Evolutionary conservation across 345 rosid species (phyloP).

Genomic region (Pugionium cornutum): DNA sequence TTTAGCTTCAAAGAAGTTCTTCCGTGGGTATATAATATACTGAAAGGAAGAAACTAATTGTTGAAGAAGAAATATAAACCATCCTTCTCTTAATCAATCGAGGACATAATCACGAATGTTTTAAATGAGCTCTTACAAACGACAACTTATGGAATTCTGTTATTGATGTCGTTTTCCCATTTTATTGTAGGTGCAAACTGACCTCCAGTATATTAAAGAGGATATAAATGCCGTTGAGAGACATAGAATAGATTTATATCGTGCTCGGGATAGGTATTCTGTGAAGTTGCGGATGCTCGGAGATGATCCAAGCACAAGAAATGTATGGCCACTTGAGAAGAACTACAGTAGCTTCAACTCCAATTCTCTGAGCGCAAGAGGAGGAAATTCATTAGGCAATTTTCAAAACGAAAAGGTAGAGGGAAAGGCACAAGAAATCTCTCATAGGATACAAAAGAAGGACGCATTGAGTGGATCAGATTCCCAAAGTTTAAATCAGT

Average conservation of each 20-base stretch:
- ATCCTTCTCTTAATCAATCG: background rate
- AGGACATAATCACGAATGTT: background rate
- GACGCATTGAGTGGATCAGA: slow-evolving; percentile 68
- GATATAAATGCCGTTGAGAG: slow-evolving; percentile 88
- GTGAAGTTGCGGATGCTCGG: slow-evolving; percentile 83
- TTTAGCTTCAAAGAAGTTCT: slow-evolving; percentile 7
- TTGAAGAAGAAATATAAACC: background rate
- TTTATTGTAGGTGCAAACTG: slow-evolving; percentile 66
- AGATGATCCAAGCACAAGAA: slow-evolving; percentile 67
- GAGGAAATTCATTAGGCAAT: slow-evolving; percentile 58
- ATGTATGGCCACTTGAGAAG: slow-evolving; percentile 66
- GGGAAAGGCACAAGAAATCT: slow-evolving; percentile 65
- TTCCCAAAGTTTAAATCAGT: slow-evolving; percentile 68
- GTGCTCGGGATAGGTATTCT: slow-evolving; percentile 76
- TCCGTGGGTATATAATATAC: background rate
- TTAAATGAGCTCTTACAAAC: slow-evolving; percentile 13
- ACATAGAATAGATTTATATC: slow-evolving; percentile 81
- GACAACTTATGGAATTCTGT: background rate
- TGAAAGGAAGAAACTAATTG: slow-evolving; percentile 11
- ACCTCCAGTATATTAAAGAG: slow-evolving; percentile 86
- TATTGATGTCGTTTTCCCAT: slow-evolving; percentile 12
- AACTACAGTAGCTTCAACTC: slow-evolving; percentile 51
- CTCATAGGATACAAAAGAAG: slow-evolving; percentile 71
- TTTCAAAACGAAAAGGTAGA: slow-evolving; percentile 63
- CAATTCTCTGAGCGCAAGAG: slow-evolving; percentile 58